Percentiles rank a stretch among this genome's conserved stretches.
Conservation (phyloP, 345 rosid genomes). For the Lepidium sativum region DNA sequence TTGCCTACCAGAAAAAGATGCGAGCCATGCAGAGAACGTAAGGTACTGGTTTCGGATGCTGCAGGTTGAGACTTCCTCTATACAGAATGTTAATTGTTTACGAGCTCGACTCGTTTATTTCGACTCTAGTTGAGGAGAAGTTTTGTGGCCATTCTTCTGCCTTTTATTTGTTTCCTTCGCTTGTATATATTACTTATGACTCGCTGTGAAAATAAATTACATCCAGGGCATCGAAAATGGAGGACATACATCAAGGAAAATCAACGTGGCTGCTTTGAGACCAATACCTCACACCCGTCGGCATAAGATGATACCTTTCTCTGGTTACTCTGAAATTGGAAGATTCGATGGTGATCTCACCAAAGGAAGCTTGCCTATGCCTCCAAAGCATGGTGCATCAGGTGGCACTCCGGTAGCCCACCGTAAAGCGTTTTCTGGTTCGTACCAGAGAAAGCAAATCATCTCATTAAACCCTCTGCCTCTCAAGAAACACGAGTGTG, state of each 20-base stretch:
- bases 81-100: neutral
- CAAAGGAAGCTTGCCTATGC: slow-evolving; percentile 53
- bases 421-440: slow-evolving; percentile 69
- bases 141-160: neutral
- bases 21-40: slow-evolving; percentile 44
- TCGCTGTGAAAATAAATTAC: neutral
- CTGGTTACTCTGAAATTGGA: slow-evolving; percentile 61
- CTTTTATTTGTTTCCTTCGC: neutral
- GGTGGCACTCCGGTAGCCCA: slow-evolving; percentile 52
- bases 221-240: slow-evolving; percentile 47
- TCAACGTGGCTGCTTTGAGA: slow-evolving; percentile 69
- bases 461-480: slow-evolving; percentile 89
- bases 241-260: slow-evolving; percentile 37
- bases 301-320: slow-evolving; percentile 75
- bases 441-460: slow-evolving; percentile 85
- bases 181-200: neutral
- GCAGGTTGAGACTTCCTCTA: neutral
- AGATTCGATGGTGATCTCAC: slow-evolving; percentile 66
- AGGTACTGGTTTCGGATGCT: slow-evolving; percentile 22
- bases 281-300: slow-evolving; percentile 80
- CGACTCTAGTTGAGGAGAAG: neutral
- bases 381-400: slow-evolving; percentile 49
- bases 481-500: slow-evolving; percentile 96
- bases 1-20: slow-evolving; percentile 65
- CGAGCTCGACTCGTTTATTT: neutral